A percentile compares a stretch with the other conserved stretches of the same genome.
phyloP scores from a whole-genome alignment of 352 stramenopile genomes.

The Peronospora farinosa region DNA sequence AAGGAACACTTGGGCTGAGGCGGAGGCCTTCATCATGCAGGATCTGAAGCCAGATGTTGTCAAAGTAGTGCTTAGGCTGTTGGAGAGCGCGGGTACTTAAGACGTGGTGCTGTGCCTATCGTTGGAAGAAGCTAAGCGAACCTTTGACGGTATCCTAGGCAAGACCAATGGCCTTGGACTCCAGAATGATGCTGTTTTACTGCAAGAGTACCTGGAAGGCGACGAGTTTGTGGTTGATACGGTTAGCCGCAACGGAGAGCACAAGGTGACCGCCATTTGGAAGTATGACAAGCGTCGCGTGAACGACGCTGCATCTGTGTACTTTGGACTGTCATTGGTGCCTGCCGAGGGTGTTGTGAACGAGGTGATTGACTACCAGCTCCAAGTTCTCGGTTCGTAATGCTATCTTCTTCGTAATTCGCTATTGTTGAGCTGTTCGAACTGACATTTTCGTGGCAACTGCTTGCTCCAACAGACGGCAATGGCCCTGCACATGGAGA shows the following conservation, averaged over 20 bases:
- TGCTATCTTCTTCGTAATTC: not conserved
- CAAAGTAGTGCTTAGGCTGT: conserved; percentile 89
- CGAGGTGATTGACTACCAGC: conserved; percentile 81
- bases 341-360: conserved; percentile 61
- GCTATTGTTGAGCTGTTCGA: not conserved
- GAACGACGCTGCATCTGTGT: conserved; percentile 93
- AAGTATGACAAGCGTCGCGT: conserved; percentile 96
- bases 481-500: conserved; percentile 77
- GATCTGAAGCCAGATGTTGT: conserved; percentile 60
- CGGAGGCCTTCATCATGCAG: conserved; percentile 61
- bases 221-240: conserved; percentile 96
- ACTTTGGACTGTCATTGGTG: conserved; percentile 83
- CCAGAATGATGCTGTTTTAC: conserved; percentile 73
- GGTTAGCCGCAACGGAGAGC: conserved; percentile 86
- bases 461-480: conserved; percentile 29
- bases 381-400: conserved; percentile 53
- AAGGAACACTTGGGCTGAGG: conserved; percentile 75
- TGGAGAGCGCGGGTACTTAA: conserved; percentile 70
- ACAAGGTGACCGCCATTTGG: conserved; percentile 95
- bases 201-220: conserved; percentile 93
- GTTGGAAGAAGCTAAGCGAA: conserved; percentile 63
- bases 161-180: conserved; percentile 86
- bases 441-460: conserved; percentile 1
- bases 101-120: conserved; percentile 79
- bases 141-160: conserved; percentile 80